Base-by-base conservation (phyloP, 169 alveolate genomes). In the Babesia caballi region DNA sequence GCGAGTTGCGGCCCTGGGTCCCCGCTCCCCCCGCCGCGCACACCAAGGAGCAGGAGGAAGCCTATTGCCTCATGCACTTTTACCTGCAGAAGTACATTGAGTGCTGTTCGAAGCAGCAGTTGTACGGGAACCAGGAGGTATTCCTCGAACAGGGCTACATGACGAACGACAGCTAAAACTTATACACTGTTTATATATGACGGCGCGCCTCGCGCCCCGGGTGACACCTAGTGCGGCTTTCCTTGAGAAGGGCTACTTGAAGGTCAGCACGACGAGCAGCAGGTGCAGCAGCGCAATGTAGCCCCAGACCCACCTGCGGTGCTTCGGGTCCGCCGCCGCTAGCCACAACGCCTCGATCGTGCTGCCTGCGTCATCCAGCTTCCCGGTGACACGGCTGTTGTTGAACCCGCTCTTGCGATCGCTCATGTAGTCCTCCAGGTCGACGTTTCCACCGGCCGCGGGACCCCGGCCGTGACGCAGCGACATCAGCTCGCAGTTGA, bases 51-150 rank as follows among this genome's bases (percentile, higher is more conserved):
- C 66, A 38, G n/a, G 82, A 57, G 7, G 82, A 71, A n/a, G 61
- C 69, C 14, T 71, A 58, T 44, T 59, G 54, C 41, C 56, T 71
- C 32, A 59, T 71, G 73, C 82, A 71, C 38, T 71, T 25, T 66
- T 60, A 71, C 47, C 70, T 71, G 35, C 75, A 71, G 47, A 57
- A 54, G 73, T 71, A 71, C 50, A 71, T 71, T 17, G 82, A 71
- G 17, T 71, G 82, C 54, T 46, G 82, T 41, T 54, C 68, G 35
- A 63, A 63, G 73, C 73, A 63, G 23, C 73, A 63, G 36, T n/a
- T 36, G 12, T 32, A 32, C 30, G 11, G 21, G 60, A 42, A 36
- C 28, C 46, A 44, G 51, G 49, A 63, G 41, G 30, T 38, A 19
- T 60, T 38, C 19, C 40, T 38, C 38, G 27, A 38, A 11, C 70